Conservation (phyloP, 2,329 filamentous ascomycete species). For the Aureobasidium sp. region DNA sequence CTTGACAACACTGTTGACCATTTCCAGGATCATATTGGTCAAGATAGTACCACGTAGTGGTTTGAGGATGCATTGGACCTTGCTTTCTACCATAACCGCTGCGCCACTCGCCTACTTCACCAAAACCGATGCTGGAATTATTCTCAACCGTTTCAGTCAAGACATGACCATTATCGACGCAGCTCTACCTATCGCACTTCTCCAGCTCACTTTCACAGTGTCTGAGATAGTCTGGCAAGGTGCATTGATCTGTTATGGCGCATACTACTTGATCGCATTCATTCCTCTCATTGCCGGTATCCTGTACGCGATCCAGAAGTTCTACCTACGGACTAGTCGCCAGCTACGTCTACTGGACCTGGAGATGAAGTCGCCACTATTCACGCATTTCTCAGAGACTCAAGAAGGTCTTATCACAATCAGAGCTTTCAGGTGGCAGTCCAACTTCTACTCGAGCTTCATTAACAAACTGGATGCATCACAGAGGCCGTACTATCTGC, state of each 20-base stretch:
- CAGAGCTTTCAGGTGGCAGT: conserved; percentile 45
- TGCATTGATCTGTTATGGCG: not conserved
- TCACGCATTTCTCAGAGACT: conserved; percentile 47
- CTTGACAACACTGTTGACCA: not conserved
- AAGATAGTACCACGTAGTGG: not conserved
- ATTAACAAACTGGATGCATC: conserved; percentile 33
- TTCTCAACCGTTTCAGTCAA: conserved; percentile 33
- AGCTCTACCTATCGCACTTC: conserved; percentile 15
- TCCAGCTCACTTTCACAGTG: not conserved
- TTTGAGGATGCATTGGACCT: not conserved
- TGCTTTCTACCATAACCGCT: not conserved
- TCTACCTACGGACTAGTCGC: conserved; percentile 43
- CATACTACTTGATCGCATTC: not conserved
- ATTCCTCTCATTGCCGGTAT: not conserved
- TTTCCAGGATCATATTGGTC: not conserved
- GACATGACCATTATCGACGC: conserved; percentile 41
- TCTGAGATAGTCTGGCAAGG: not conserved
- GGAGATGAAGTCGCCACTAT: conserved; percentile 45
- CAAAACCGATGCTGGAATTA: not conserved
- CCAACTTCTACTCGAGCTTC: conserved; percentile 36
- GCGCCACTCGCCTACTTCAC: not conserved
- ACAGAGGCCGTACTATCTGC: conserved; percentile 40
- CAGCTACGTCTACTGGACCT: conserved; percentile 48
- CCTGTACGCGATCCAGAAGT: conserved; percentile 33
- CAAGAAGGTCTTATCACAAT: conserved; percentile 44